These are phyloP conservation scores for Fusarium sp. DNA, from an alignment of 2,329 filamentous ascomycete species.

Conservation along the genomic window DNA sequence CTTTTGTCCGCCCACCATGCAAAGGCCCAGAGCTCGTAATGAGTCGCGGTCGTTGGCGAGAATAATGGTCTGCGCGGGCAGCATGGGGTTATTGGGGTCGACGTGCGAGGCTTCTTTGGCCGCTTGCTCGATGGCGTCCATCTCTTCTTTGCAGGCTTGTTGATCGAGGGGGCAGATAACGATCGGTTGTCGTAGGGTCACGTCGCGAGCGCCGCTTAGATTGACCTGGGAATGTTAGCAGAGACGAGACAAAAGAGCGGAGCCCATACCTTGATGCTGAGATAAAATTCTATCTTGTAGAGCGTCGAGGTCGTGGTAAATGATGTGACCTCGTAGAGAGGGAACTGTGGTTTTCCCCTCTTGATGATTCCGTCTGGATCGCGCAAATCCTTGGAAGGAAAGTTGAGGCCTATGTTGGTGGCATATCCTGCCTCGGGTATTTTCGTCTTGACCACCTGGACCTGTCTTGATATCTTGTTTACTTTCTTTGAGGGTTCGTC, in stretches of 20 bases:
- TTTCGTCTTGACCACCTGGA: constrained; percentile 83
- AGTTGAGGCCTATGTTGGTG: constrained; percentile 90
- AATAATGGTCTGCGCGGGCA: constrained; percentile 88
- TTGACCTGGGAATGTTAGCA: constrained; percentile 73
- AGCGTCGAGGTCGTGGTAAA: constrained; percentile 95
- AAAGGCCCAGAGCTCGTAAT: constrained; percentile 71
- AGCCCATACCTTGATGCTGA: constrained; percentile 84
- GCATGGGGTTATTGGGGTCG: constrained; percentile 88
- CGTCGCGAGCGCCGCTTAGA: constrained; percentile 88
- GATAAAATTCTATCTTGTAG: constrained; percentile 98
- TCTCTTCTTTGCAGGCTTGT: constrained; percentile 96
- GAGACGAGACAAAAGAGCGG: constrained; percentile 18
- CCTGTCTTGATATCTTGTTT: constrained; percentile 87
- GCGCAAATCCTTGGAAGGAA: constrained; percentile 88
- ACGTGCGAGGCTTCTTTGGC: constrained; percentile 92
- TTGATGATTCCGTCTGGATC: constrained; percentile 90
- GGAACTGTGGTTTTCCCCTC: constrained; percentile 86
- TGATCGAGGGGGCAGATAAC: constrained; percentile 97
- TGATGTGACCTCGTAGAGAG: constrained; percentile 86
- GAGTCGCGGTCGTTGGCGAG: constrained; percentile 79
- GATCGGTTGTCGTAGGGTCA: constrained; percentile 89
- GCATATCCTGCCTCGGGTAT: constrained; percentile 93
- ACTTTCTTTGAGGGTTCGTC: constrained; percentile 93
- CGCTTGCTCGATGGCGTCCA: constrained; percentile 97
- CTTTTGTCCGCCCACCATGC: constrained; percentile 72